A percentile compares a stretch with the other conserved stretches of the same genome.
Evolutionary conservation across 2,329 filamentous ascomycete species (phyloP).

Genomic region (Colletotrichum filicis): DNA sequence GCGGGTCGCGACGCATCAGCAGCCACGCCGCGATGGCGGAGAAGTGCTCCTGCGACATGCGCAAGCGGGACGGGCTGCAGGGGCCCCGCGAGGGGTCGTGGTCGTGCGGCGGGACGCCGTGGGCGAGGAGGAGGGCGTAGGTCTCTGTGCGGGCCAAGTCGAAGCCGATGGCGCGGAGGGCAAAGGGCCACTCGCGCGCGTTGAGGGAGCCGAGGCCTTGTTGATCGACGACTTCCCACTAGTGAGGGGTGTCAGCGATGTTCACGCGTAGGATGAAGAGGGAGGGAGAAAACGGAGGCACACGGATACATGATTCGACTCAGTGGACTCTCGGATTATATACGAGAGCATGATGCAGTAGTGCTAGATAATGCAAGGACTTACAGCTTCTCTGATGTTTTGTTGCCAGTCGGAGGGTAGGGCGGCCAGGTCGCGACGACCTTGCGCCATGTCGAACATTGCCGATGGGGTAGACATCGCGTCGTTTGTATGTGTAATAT

Average conservation of each 20-base stretch:
- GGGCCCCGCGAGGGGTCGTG: conserved; percentile 56
- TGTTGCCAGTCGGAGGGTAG: conserved; percentile 36
- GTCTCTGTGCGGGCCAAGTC: conserved; percentile 89
- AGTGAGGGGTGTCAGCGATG: conserved; percentile 2
- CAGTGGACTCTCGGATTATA: not conserved
- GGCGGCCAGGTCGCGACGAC: conserved; percentile 33
- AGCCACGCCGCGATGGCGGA: conserved; percentile 82
- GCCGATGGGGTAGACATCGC: conserved; percentile 30
- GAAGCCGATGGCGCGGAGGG: conserved; percentile 94
- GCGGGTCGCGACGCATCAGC: conserved; percentile 84
- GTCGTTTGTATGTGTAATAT: not conserved
- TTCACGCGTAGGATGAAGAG: not conserved
- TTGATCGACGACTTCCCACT: conserved; percentile 97
- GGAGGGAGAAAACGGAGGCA: too few relatives aligned
- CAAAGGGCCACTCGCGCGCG: conserved; percentile 98
- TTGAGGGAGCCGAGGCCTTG: conserved; percentile 95
- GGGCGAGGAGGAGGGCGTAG: conserved; percentile 80
- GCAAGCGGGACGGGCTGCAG: conserved; percentile 73
- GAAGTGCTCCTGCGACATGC: conserved; percentile 79
- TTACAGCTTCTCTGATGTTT: conserved; percentile 36
- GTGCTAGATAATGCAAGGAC: not conserved
- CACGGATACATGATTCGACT: too few relatives aligned
- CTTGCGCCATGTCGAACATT: conserved; percentile 34
- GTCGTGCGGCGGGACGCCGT: conserved; percentile 77
- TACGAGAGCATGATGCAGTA: not conserved